These are phyloP conservation scores for Conoideocrella luteorostrata DNA, from an alignment of 2,329 filamentous ascomycete species.

Conservation along the genomic window DNA sequence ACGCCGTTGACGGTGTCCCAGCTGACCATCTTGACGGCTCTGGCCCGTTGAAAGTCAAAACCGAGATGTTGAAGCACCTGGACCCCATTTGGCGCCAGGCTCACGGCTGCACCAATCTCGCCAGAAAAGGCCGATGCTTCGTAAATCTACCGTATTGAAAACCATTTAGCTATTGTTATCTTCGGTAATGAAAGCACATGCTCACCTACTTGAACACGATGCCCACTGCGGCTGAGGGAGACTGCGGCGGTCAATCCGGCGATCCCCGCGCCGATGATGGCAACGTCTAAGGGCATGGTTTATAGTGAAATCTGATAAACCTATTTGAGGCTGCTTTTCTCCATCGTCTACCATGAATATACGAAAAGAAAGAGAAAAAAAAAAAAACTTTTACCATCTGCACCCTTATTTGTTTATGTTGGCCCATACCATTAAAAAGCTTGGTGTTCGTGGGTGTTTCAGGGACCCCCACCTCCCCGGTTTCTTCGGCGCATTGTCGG, in stretches of 20 bases:
- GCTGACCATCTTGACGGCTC: constrained; percentile 1
- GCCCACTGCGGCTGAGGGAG: not conserved
- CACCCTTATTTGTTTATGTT: not conserved
- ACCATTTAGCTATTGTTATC: too few relatives aligned
- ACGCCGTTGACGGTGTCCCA: constrained; percentile 2
- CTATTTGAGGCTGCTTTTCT: not conserved
- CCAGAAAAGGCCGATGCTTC: constrained; percentile 4
- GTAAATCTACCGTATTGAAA: constrained; percentile 1
- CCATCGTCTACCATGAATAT: not conserved
- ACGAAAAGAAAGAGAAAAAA: not conserved
- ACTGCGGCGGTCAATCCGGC: constrained; percentile 6
- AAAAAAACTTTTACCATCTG: not conserved
- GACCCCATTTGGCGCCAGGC: constrained; percentile 7
- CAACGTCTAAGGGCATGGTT: constrained; percentile 3
- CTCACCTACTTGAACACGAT: constrained; percentile 3
- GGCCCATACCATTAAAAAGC: not conserved
- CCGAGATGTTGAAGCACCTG: constrained; percentile 1
- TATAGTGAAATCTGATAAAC: not conserved
- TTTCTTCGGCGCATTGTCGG: too few relatives aligned
- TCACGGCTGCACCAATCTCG: constrained; percentile 9
- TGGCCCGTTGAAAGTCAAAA: constrained; percentile 6
- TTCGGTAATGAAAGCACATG: not conserved
- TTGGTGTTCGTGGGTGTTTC: too few relatives aligned
- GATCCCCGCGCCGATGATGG: constrained; percentile 6
- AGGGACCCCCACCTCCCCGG: too few relatives aligned